Evolutionary conservation across 192 early-diverging fungal genomes (phyloP).

Genomic region (Coemansia sp.): DNA sequence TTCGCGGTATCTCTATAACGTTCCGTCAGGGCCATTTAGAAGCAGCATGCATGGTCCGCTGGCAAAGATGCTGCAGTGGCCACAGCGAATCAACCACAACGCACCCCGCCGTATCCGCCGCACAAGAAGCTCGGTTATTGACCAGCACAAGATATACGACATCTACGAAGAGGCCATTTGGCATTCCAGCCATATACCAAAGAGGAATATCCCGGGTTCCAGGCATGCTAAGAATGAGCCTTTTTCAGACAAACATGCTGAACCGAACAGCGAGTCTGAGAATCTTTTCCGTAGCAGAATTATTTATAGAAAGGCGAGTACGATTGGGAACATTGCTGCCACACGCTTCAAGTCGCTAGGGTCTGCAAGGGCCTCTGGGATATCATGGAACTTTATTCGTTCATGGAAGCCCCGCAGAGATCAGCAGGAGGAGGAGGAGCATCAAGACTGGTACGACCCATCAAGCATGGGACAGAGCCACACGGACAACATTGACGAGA

Average conservation of each 20-base stretch:
- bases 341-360: constrained; percentile 20
- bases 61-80: constrained; percentile 35
- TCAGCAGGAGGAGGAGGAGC: constrained; percentile 4
- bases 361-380: constrained; percentile 3
- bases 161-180: constrained; percentile 54
- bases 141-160: constrained; percentile 54
- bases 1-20: constrained; percentile 50
- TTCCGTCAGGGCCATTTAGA: constrained; percentile 17
- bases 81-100: constrained; percentile 33
- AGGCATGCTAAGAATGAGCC: background rate
- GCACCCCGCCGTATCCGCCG: constrained; percentile 13
- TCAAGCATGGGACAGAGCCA: constrained; percentile 24
- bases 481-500: constrained; percentile 9
- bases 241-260: background rate
- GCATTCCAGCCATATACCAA: constrained; percentile 27
- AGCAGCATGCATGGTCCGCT: constrained; percentile 29
- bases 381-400: constrained; percentile 38
- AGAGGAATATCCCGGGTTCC: background rate
- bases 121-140: constrained; percentile 22
- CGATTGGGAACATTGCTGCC: background rate
- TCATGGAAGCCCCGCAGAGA: constrained; percentile 20
- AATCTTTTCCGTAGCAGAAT: constrained; percentile 1
- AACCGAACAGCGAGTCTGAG: background rate
- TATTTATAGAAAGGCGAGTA: background rate
- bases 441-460: constrained; percentile 17